Conservation (phyloP, 306 rosid genomes). For the Pterocarpus santalinus region DNA sequence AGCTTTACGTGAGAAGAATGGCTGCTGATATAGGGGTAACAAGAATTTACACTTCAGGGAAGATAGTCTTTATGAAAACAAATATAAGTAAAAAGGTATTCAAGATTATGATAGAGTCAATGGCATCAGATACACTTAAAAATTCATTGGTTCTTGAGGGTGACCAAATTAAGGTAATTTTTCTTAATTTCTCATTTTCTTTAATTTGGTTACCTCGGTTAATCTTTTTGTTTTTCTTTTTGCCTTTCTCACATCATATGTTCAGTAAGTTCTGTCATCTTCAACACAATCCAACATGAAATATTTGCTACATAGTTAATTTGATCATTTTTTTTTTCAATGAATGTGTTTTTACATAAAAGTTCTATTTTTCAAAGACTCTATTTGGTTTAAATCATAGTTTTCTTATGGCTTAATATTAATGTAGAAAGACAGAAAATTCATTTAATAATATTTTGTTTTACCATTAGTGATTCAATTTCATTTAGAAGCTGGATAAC, state of each 20-base stretch:
- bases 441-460: neutral
- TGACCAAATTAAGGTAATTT: slow-evolving; percentile 78
- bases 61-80: slow-evolving; percentile 79
- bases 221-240: slow-evolving; percentile 3
- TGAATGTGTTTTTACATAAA: neutral
- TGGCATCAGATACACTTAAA: slow-evolving; percentile 74
- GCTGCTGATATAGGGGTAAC: slow-evolving; percentile 91
- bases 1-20: slow-evolving; percentile 94
- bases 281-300: slow-evolving; percentile 4
- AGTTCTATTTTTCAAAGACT: slow-evolving; percentile 19
- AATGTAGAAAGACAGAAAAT: neutral
- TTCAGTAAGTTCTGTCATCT: slow-evolving; percentile 29
- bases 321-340: slow-evolving; percentile 17
- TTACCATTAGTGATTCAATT: neutral
- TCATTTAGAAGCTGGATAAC: slow-evolving; percentile 18
- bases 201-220: slow-evolving; percentile 30
- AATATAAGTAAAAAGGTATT: slow-evolving; percentile 76
- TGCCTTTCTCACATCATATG: slow-evolving; percentile 14
- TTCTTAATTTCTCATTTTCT: slow-evolving; percentile 9
- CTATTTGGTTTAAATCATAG: slow-evolving; percentile 1
- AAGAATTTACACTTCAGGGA: slow-evolving; percentile 78
- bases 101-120: slow-evolving; percentile 78
- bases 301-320: neutral
- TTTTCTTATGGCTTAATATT: neutral
- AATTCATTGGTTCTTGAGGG: slow-evolving; percentile 79